Evolutionary conservation across 495 filamentous ascomycete species (phyloP).

Genomic region (Aspergillus ellipticus): DNA sequence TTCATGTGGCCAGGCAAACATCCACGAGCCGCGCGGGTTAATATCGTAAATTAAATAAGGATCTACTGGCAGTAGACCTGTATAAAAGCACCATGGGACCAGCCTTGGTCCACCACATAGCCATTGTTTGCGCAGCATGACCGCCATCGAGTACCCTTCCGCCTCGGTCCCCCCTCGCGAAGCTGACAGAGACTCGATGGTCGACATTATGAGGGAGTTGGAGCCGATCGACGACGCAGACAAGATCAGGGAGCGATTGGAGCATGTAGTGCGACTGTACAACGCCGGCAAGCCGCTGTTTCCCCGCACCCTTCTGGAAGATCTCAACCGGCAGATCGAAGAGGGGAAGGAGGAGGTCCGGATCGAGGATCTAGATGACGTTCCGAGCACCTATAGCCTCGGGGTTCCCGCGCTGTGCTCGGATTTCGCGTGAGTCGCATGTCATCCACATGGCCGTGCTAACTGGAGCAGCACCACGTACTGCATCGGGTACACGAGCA

Average conservation of each 20-base stretch:
- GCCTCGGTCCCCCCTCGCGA: neutral
- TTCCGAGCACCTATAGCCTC: constrained; percentile 12
- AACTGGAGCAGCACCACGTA: constrained; percentile 18
- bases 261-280: constrained; percentile 14
- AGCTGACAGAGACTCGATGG: neutral
- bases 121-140: neutral
- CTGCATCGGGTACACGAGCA: constrained; percentile 21
- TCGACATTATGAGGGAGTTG: neutral
- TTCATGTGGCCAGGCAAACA: neutral
- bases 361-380: constrained; percentile 17
- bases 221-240: constrained; percentile 8
- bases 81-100: neutral
- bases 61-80: neutral
- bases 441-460: neutral
- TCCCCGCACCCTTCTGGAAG: constrained; percentile 19
- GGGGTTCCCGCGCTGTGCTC: constrained; percentile 16
- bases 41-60: neutral
- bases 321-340: constrained; percentile 19
- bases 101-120: neutral
- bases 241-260: constrained; percentile 4
- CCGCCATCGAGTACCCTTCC: neutral
- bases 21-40: neutral
- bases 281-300: constrained; percentile 19
- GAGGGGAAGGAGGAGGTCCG: constrained; percentile 12
- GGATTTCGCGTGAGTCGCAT: constrained; percentile 17